These are phyloP conservation scores for Heterobasidion irregulare DNA, from an alignment of 1,284 basidiomycete species.

Conservation along the genomic window DNA sequence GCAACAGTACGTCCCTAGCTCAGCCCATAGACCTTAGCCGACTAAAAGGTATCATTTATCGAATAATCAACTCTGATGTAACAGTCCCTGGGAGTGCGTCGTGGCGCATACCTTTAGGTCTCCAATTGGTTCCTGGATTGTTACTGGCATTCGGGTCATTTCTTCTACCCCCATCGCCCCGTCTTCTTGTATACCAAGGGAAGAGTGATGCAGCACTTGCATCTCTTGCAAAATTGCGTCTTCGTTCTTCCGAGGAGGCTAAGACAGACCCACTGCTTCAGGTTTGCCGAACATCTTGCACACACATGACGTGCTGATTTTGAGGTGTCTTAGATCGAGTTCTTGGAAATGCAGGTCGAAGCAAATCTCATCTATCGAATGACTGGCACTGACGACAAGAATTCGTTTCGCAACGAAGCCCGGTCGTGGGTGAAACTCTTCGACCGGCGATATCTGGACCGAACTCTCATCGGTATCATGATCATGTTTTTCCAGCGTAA, in stretches of 20 bases:
- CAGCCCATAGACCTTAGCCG: not conserved
- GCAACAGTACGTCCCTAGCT: conserved; percentile 34
- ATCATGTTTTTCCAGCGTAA: conserved; percentile 78
- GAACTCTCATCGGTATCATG: conserved; percentile 60
- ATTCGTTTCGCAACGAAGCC: conserved; percentile 28
- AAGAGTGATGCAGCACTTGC: conserved; percentile 41
- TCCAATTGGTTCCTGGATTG: conserved; percentile 66
- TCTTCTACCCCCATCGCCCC: conserved; percentile 66
- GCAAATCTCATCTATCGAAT: conserved; percentile 36
- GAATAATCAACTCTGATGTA: not conserved
- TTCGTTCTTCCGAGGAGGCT: conserved; percentile 26
- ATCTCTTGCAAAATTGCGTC: conserved; percentile 47
- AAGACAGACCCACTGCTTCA: conserved; percentile 44
- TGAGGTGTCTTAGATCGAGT: conserved; percentile 42
- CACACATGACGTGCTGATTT: not conserved
- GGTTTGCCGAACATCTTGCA: conserved; percentile 20
- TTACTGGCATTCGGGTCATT: conserved; percentile 56
- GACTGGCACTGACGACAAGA: conserved; percentile 14
- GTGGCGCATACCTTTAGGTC: conserved; percentile 69
- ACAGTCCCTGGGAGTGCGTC: conserved; percentile 50
- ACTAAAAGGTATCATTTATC: not conserved
- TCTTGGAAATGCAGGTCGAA: conserved; percentile 68
- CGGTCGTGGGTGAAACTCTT: conserved; percentile 50
- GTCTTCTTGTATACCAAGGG: conserved; percentile 54
- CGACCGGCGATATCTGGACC: conserved; percentile 37